Evolutionary conservation across 2,329 filamentous ascomycete species (phyloP), one percentile per base, ranked within the genome.

Genomic region (Ilyonectria robusta): DNA sequence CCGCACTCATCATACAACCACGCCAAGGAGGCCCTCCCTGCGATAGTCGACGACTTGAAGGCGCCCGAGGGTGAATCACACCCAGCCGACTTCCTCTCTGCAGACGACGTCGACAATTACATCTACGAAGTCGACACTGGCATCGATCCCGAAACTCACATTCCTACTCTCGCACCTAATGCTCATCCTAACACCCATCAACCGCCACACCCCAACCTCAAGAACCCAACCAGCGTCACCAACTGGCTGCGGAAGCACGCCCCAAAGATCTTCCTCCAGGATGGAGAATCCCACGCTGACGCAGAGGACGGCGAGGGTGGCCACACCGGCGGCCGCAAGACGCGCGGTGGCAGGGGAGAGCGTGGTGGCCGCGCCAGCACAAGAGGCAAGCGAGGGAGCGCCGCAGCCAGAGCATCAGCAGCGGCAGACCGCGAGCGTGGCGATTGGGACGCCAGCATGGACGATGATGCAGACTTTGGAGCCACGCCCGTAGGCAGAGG

Each of bases 241-340:
- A 98, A 97, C 80, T 99, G 96, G 96, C 88, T 99, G 13, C 89
- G 94, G 69, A 91, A 94, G 77, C 88, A 97, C 80, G 91, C 94
- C 66, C 93, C 94, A 3, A 91, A 95, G 79, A 91, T 94, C 55
- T 95, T 97, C 83, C 83, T 97, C 21, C 92, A 97, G 78, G 93
- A 94, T 75, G 89, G 90, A 57, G 78, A 77, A 64, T 72, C 71
- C 19, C 79, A 81, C 23, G 80, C 81, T 59, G 80, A 82, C 8
- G 82, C 83, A 23, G 81, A 81, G 31, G 78, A 83, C 57, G 77
- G 75, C 13, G 74, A 77, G 35, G 72, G 72, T 19, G 73, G 67
- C 4, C 73, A 75, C 33, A 74, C 73, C 40, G 76, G 75, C 47
- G 78, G 78, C 15, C 79, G 79, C 59, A 83, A 81, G 74, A 74